These are phyloP conservation scores for Oryza glaberrima DNA, from an alignment of 176 grass and related monocot genomes.

Conservation along the genomic window DNA sequence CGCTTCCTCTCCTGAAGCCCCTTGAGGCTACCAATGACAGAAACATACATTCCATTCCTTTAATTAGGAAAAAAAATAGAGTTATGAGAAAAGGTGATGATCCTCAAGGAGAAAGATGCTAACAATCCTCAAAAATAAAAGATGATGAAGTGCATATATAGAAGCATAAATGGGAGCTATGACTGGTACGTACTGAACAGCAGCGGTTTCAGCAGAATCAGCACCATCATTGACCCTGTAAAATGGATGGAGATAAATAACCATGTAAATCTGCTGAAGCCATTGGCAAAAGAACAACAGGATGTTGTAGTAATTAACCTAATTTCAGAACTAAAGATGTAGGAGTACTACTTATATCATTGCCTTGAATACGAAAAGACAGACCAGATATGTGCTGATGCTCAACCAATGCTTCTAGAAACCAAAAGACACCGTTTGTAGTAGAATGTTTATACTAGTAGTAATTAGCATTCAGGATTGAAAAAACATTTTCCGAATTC, in stretches of 20 bases:
- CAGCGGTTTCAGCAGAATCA: constrained; percentile 80
- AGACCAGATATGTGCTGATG: not conserved
- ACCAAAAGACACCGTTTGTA: not conserved
- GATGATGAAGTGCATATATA: not conserved
- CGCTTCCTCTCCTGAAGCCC: constrained; percentile 82
- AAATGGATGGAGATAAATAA: constrained; percentile 32
- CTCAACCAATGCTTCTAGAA: not conserved
- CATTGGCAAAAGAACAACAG: not conserved
- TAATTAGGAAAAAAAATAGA: not conserved
- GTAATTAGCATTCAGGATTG: not conserved
- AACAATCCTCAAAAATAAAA: constrained; percentile 11
- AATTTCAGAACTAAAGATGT: constrained; percentile 12
- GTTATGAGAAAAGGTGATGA: not conserved
- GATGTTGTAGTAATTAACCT: not conserved
- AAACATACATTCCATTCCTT: constrained; percentile 94
- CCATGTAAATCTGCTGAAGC: not conserved
- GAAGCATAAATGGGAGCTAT: not conserved
- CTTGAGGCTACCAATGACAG: constrained; percentile 78
- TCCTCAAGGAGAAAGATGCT: not conserved
- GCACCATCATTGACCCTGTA: constrained; percentile 81
- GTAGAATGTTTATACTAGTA: not conserved
- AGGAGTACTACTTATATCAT: not conserved
- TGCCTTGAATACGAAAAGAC: not conserved
- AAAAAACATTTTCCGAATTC: not conserved
- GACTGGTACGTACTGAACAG: constrained; percentile 63